A percentile compares a stretch with the other conserved stretches of the same genome.
phyloP scores from a whole-genome alignment of 2,329 filamentous ascomycete genomes.

The Dactylellina haptotyla region DNA sequence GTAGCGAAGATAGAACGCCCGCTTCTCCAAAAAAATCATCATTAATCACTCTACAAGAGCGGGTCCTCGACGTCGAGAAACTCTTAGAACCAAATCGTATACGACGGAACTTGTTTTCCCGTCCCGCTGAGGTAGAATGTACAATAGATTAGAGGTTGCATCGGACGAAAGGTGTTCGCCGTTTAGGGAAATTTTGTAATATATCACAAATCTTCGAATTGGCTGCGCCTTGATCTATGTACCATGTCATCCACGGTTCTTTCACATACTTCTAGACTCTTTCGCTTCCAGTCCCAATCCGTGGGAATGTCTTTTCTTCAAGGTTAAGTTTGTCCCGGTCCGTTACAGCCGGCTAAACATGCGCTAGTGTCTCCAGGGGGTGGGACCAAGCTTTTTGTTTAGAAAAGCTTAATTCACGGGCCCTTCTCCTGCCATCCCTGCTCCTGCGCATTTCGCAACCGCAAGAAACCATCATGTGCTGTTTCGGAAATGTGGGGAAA shows the following conservation, averaged over 20 bases:
- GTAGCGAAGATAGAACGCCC: no score
- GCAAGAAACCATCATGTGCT: constrained; percentile 3
- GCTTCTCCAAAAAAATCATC: no score
- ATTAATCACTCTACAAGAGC: no score
- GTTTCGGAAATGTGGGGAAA: constrained; percentile 6
- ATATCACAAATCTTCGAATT: not conserved
- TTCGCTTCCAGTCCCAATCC: no score
- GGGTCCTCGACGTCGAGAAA: no score
- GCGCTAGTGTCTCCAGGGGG: constrained; percentile 21
- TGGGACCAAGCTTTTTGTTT: constrained; percentile 4
- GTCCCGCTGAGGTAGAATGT: no score
- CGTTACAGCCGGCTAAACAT: constrained; percentile 16
- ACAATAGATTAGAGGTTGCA: no score
- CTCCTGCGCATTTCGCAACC: not conserved
- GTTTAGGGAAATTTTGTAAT: not conserved
- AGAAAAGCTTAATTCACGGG: constrained; percentile 25
- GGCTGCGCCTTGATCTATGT: not conserved
- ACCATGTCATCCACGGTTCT: not conserved
- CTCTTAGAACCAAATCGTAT: no score
- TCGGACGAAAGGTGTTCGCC: not conserved
- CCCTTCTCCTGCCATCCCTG: not conserved
- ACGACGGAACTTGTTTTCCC: no score
- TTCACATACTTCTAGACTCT: not conserved
- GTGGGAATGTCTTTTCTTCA: no score
- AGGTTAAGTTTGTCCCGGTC: not conserved